These are phyloP conservation scores for Porcisia hertigi DNA, from an alignment of 208 protist genomes.

Conservation along the genomic window DNA sequence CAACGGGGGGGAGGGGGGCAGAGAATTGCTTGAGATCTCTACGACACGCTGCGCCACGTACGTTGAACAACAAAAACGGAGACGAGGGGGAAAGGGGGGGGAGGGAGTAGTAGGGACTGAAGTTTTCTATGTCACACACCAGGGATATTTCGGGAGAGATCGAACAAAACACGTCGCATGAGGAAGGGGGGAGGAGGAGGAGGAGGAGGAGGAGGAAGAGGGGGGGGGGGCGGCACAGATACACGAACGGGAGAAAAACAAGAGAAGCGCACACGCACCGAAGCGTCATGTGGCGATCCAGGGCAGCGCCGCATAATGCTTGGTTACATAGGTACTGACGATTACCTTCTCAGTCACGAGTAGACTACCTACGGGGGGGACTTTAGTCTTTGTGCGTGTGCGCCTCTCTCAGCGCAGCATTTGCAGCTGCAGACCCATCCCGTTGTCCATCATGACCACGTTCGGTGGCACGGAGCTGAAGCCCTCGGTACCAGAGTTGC, in stretches of 20 bases:
- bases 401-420: conserved; percentile 16
- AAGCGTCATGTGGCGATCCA: not conserved
- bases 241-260: not conserved
- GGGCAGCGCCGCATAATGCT: not conserved
- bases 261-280: not conserved
- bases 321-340: not conserved
- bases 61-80: not conserved
- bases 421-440: conserved; percentile 19
- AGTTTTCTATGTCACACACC: not conserved
- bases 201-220: not conserved
- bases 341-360: not conserved
- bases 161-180: not conserved
- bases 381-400: not conserved
- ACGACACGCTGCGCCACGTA: not conserved
- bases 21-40: not conserved
- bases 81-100: not conserved
- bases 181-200: not conserved
- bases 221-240: not conserved
- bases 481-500: not conserved
- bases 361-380: not conserved
- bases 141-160: not conserved
- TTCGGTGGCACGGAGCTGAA: conserved; percentile 5
- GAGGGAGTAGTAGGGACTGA: not conserved
- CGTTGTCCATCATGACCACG: conserved; percentile 7
- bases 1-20: not conserved